Evolutionary conservation across 352 stramenopile genomes (phyloP).

Genomic region (Aphanomyces stellatus): DNA sequence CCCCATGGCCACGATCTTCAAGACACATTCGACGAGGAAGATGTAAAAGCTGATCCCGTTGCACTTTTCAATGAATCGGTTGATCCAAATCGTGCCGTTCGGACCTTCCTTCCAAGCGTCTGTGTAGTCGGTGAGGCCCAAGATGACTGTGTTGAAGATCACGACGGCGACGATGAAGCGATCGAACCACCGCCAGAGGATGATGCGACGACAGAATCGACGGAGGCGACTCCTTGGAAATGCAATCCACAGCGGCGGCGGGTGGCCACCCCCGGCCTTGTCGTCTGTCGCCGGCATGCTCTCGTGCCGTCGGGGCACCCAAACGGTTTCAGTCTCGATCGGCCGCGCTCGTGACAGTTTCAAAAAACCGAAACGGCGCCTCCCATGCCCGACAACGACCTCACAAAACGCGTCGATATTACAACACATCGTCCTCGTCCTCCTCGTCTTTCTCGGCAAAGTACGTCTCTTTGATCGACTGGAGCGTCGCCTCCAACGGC

Average conservation of each 20-base stretch:
- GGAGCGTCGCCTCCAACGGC: slow-evolving; percentile 32
- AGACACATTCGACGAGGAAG: slow-evolving; percentile 60
- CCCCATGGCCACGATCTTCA: slow-evolving; percentile 80
- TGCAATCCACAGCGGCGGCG: too few species aligned
- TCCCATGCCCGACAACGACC: not conserved
- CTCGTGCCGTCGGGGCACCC: not conserved
- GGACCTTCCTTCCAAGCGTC: slow-evolving; percentile 29
- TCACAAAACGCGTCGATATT: slow-evolving; percentile 30
- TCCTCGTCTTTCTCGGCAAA: slow-evolving; percentile 64
- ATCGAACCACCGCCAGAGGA: slow-evolving; percentile 65
- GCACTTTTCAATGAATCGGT: slow-evolving; percentile 31
- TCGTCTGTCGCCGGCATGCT: not conserved
- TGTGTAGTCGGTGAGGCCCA: slow-evolving; percentile 50
- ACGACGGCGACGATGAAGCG: slow-evolving; percentile 66
- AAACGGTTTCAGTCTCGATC: not conserved
- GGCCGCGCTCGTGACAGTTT: not conserved
- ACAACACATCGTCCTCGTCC: slow-evolving; percentile 83
- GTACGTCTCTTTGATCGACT: slow-evolving; percentile 50
- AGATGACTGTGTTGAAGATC: slow-evolving; percentile 50
- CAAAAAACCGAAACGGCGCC: too few species aligned
- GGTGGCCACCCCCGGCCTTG: not conserved
- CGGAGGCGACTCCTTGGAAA: too few species aligned
- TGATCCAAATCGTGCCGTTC: slow-evolving; percentile 28
- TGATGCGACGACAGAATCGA: too few species aligned
- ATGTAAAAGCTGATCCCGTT: slow-evolving; percentile 39